Evolutionary conservation across 768 basidiomycete genomes (phyloP).

Genomic region (Mycena indigotica): DNA sequence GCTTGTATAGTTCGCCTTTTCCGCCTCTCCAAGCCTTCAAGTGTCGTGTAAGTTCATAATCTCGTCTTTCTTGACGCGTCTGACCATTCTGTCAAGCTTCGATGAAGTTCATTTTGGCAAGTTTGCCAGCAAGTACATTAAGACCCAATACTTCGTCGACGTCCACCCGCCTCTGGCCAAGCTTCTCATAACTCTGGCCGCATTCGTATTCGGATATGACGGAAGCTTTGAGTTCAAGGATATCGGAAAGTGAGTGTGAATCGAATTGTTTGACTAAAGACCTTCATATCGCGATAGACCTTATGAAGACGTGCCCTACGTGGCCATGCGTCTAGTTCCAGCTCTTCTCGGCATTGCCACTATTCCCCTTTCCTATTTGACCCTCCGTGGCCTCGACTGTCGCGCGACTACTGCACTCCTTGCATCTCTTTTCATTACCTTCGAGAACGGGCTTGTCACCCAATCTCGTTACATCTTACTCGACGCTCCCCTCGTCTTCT

Average conservation of each 20-base stretch:
- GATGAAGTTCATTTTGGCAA: constrained; percentile 99
- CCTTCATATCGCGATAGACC: constrained; percentile 44
- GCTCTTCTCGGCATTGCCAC: constrained; percentile 87
- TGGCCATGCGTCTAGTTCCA: constrained; percentile 97
- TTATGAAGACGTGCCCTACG: constrained; percentile 88
- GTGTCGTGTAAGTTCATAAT: constrained; percentile 80
- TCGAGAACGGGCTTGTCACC: constrained; percentile 95
- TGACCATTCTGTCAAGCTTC: constrained; percentile 58
- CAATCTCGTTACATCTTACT: constrained; percentile 97
- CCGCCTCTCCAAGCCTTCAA: constrained; percentile 80
- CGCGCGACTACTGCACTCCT: constrained; percentile 91
- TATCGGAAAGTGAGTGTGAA: constrained; percentile 81
- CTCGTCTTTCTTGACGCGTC: constrained; percentile 6
- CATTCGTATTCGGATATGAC: constrained; percentile 83
- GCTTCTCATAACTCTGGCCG: constrained; percentile 89
- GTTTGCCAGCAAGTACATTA: constrained; percentile 93
- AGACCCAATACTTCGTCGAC: constrained; percentile 88
- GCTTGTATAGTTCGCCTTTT: constrained; percentile 85
- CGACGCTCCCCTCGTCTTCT: constrained; percentile 98
- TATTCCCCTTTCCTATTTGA: constrained; percentile 89
- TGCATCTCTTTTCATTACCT: constrained; percentile 87
- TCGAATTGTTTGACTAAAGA: background rate
- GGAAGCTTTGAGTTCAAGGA: constrained; percentile 98
- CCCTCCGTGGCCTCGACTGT: constrained; percentile 89
- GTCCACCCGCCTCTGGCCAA: constrained; percentile 98